phyloP scores from a whole-genome alignment of 805 yeast genomes.

The Hanseniaspora vineae region DNA sequence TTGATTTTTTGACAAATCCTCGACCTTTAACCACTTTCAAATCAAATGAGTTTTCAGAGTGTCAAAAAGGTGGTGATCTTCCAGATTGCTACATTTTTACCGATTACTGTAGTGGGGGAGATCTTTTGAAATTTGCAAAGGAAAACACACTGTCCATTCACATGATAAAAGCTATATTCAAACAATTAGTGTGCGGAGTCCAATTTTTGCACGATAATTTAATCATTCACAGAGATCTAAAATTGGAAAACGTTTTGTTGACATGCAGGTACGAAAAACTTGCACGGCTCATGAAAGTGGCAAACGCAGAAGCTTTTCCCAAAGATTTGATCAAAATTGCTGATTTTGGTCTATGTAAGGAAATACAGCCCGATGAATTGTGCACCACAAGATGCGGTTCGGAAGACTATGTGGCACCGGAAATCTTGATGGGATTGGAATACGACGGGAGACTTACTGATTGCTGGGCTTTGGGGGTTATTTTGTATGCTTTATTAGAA shows the following conservation, averaged over 20 bases:
- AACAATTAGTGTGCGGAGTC: constrained; percentile 60
- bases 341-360: constrained; percentile 82
- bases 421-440: constrained; percentile 74
- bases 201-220: constrained; percentile 52
- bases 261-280: constrained; percentile 25
- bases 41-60: constrained; percentile 10
- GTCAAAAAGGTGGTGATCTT: constrained; percentile 16
- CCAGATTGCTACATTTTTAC: constrained; percentile 41
- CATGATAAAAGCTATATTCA: constrained; percentile 47
- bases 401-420: constrained; percentile 94
- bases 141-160: constrained; percentile 32
- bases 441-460: constrained; percentile 89
- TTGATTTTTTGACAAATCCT: constrained; percentile 18
- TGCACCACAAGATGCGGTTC: constrained; percentile 89
- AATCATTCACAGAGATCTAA: constrained; percentile 84
- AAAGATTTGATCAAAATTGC: constrained; percentile 43
- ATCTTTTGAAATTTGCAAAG: constrained; percentile 53
- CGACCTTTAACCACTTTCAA: constrained; percentile 8
- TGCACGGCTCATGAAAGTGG: no score
- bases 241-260: constrained; percentile 70
- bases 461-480: constrained; percentile 90
- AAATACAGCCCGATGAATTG: constrained; percentile 40
- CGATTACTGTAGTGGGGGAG: constrained; percentile 78
- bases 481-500: constrained; percentile 75
- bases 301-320: not conserved